phyloP scores from a whole-genome alignment of 2,329 filamentous ascomycete species.

The Colletotrichum sublineola region DNA sequence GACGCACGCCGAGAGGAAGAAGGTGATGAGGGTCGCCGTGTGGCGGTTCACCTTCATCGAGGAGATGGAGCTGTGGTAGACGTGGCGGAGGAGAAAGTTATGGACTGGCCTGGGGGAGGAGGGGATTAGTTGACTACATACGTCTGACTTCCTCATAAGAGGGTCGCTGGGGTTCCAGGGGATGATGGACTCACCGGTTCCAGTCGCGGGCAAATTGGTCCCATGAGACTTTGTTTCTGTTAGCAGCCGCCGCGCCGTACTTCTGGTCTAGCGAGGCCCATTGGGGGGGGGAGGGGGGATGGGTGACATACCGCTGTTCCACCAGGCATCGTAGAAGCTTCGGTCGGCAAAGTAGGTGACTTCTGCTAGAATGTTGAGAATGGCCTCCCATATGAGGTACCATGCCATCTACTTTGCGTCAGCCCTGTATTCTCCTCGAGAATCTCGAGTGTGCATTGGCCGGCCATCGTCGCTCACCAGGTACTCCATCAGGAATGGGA shows the following conservation, averaged over 20 bases:
- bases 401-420: slow-evolving; percentile 67
- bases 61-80: slow-evolving; percentile 83
- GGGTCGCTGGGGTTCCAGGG: not conserved
- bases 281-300: not conserved
- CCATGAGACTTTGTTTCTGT: slow-evolving; percentile 65
- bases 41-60: slow-evolving; percentile 78
- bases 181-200: slow-evolving; percentile 66
- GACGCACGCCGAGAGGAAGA: slow-evolving; percentile 77
- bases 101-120: slow-evolving; percentile 72
- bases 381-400: slow-evolving; percentile 86
- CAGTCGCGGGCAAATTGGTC: slow-evolving; percentile 85
- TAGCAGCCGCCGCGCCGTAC: not conserved
- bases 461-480: slow-evolving; percentile 55
- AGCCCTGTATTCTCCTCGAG: not conserved
- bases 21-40: slow-evolving; percentile 81
- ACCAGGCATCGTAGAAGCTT: slow-evolving; percentile 77
- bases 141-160: not conserved
- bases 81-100: slow-evolving; percentile 81
- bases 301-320: slow-evolving; percentile 65
- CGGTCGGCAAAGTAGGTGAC: slow-evolving; percentile 82
- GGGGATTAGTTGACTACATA: not conserved
- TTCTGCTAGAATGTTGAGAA: slow-evolving; percentile 82
- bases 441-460: not conserved
- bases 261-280: not conserved
- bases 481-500: slow-evolving; percentile 85